Percentiles rank a stretch among this genome's conserved stretches.
phyloP scores from a whole-genome alignment of 129 eudicot species.

The Artemisia annua region DNA sequence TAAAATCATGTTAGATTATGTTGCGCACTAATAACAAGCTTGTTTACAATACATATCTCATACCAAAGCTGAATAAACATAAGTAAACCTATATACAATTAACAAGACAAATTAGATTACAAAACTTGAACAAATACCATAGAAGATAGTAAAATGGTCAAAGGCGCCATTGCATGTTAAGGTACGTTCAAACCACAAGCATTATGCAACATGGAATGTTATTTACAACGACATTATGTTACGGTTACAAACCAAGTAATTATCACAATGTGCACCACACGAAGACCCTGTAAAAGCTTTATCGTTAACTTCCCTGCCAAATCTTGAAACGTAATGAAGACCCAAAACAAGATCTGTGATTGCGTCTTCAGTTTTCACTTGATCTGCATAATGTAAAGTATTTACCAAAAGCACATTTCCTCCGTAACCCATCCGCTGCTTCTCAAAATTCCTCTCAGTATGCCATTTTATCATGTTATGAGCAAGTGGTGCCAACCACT shows the following conservation, averaged over 20 bases:
- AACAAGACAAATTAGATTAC: no score
- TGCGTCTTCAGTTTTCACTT: slow-evolving; percentile 69
- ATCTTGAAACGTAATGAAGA: slow-evolving; percentile 68
- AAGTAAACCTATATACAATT: no score
- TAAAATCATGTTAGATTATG: no score
- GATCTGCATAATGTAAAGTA: slow-evolving; percentile 81
- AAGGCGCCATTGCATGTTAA: background rate
- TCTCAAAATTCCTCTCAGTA: slow-evolving; percentile 77
- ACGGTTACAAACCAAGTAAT: slow-evolving; percentile 33
- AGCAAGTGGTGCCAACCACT: slow-evolving; percentile 92
- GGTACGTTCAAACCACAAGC: slow-evolving; percentile 24
- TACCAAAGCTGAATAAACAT: no score
- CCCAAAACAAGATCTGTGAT: slow-evolving; percentile 75
- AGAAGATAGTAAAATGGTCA: background rate
- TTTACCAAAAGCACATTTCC: slow-evolving; percentile 73
- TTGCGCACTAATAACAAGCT: no score
- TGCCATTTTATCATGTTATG: slow-evolving; percentile 89
- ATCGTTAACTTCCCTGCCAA: slow-evolving; percentile 51
- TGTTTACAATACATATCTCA: no score
- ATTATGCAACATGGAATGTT: slow-evolving; percentile 16
- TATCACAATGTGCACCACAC: slow-evolving; percentile 29
- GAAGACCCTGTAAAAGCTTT: slow-evolving; percentile 46
- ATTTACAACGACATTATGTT: slow-evolving; percentile 19
- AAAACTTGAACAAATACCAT: no score
- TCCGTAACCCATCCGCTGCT: slow-evolving; percentile 52